A percentile compares a stretch with the other conserved stretches of the same genome.
Evolutionary conservation across 176 grass and related monocot genomes (phyloP).

Genomic region (Tillandsia fasciculata): DNA sequence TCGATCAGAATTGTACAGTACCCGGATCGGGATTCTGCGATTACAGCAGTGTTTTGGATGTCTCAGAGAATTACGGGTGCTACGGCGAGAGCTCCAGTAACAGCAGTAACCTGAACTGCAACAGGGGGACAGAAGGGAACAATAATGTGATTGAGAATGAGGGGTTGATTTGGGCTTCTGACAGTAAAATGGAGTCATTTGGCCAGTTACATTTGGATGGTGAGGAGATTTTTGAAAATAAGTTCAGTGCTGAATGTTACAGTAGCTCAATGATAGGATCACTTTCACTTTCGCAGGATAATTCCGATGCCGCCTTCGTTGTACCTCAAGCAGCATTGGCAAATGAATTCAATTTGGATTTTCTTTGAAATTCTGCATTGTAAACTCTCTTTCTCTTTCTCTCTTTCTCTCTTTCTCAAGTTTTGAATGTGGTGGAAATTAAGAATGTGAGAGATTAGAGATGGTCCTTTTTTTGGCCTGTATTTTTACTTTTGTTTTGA

Average conservation of each 20-base stretch:
- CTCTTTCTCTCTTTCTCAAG: neutral
- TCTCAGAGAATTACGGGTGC: conserved; percentile 55
- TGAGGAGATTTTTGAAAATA: conserved; percentile 40
- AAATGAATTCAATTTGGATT: conserved; percentile 72
- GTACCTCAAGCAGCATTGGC: conserved; percentile 26
- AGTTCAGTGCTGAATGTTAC: conserved; percentile 27
- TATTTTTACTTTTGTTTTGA: neutral
- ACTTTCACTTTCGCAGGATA: conserved; percentile 33
- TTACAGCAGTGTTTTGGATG: conserved; percentile 59
- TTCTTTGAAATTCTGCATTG: conserved; percentile 28
- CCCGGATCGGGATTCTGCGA: conserved; percentile 33
- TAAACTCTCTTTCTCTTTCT: neutral
- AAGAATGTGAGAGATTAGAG: neutral
- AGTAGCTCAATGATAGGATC: conserved; percentile 24
- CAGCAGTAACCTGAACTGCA: conserved; percentile 70
- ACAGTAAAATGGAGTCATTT: conserved; percentile 39
- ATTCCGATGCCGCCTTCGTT: conserved; percentile 50
- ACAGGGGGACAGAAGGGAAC: conserved; percentile 27
- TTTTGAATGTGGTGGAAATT: neutral
- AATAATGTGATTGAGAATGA: conserved; percentile 33
- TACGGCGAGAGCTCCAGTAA: conserved; percentile 75
- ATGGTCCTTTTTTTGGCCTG: neutral
- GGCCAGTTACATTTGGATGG: conserved; percentile 33
- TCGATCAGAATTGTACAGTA: conserved; percentile 12
- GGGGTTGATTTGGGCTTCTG: conserved; percentile 49